These are phyloP conservation scores for Gremmenia infestans DNA, from an alignment of 2,329 filamentous ascomycete genomes.

Conservation along the genomic window DNA sequence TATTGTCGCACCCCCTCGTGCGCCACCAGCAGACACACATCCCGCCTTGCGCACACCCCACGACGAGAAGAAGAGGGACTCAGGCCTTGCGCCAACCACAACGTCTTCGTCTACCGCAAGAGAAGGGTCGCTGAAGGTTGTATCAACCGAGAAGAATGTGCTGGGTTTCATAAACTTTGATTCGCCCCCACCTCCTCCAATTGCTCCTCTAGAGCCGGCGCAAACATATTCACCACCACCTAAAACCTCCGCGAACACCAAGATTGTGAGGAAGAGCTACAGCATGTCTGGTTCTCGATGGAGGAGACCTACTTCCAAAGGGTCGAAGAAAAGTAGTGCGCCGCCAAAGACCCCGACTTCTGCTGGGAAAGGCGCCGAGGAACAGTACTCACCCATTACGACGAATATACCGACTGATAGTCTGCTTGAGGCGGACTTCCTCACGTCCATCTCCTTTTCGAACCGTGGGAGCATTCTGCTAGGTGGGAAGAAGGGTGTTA, in stretches of 20 bases:
- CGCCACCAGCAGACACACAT: slow-evolving; percentile 26
- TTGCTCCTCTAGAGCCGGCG: not conserved
- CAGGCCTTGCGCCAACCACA: slow-evolving; percentile 40
- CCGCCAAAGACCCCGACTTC: slow-evolving; percentile 6
- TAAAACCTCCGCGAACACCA: slow-evolving; percentile 1
- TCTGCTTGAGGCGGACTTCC: slow-evolving; percentile 53
- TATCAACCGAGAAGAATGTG: slow-evolving; percentile 18
- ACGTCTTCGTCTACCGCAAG: slow-evolving; percentile 41
- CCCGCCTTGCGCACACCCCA: slow-evolving; percentile 24
- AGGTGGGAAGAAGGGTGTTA: slow-evolving; percentile 39
- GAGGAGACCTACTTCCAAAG: slow-evolving; percentile 12
- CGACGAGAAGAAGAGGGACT: slow-evolving; percentile 50
- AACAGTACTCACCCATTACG: slow-evolving; percentile 47
- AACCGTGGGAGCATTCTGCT: slow-evolving; percentile 61
- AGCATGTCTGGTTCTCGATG: slow-evolving; percentile 13
- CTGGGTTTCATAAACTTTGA: slow-evolving; percentile 26
- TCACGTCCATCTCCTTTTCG: slow-evolving; percentile 54
- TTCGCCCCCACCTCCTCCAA: slow-evolving; percentile 2
- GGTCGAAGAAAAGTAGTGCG: slow-evolving; percentile 12
- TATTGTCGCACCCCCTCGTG: slow-evolving; percentile 26
- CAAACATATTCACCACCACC: not conserved
- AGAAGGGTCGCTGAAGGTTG: slow-evolving; percentile 35
- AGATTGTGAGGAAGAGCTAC: slow-evolving; percentile 11
- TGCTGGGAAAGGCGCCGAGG: slow-evolving; percentile 22
- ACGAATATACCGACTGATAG: slow-evolving; percentile 52